A percentile compares a stretch with the other conserved stretches of the same genome.
Evolutionary conservation across 805 yeast genomes (phyloP).

Genomic region (Starmerella floricola): DNA sequence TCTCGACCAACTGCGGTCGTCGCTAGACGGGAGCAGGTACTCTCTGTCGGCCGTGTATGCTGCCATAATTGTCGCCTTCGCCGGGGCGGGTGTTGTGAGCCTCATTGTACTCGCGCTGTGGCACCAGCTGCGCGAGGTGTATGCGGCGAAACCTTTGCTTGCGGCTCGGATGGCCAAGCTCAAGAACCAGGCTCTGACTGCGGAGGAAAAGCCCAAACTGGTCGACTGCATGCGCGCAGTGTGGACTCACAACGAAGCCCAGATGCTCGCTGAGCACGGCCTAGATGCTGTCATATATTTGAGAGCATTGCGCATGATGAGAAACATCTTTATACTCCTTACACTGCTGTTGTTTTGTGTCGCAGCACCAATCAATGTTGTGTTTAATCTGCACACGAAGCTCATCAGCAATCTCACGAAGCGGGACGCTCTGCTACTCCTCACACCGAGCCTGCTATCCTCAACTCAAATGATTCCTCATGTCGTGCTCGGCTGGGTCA

Average conservation of each 20-base stretch:
- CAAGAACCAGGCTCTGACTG: not conserved
- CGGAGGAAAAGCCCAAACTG: conserved; percentile 8
- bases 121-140: conserved; percentile 26
- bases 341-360: conserved; percentile 27
- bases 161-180: not conserved
- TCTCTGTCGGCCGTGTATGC: conserved; percentile 30
- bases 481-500: conserved; percentile 27
- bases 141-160: conserved; percentile 26
- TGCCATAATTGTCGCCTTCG: conserved; percentile 28
- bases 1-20: conserved; percentile 21
- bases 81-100: conserved; percentile 25
- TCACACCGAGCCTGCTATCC: conserved; percentile 29
- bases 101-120: conserved; percentile 26
- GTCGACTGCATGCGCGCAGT: conserved; percentile 24
- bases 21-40: conserved; percentile 23
- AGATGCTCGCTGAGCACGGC: conserved; percentile 25
- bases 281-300: conserved; percentile 30
- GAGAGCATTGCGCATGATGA: conserved; percentile 26
- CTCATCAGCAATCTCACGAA: conserved; percentile 21
- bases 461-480: conserved; percentile 29
- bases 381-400: conserved; percentile 23
- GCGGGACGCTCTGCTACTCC: conserved; percentile 27
- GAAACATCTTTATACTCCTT: conserved; percentile 26
- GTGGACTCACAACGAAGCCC: conserved; percentile 20
- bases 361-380: conserved; percentile 31